Evolutionary conservation across 371 early-diverging fungal genomes (phyloP).

Genomic region (Mortierella sp.): DNA sequence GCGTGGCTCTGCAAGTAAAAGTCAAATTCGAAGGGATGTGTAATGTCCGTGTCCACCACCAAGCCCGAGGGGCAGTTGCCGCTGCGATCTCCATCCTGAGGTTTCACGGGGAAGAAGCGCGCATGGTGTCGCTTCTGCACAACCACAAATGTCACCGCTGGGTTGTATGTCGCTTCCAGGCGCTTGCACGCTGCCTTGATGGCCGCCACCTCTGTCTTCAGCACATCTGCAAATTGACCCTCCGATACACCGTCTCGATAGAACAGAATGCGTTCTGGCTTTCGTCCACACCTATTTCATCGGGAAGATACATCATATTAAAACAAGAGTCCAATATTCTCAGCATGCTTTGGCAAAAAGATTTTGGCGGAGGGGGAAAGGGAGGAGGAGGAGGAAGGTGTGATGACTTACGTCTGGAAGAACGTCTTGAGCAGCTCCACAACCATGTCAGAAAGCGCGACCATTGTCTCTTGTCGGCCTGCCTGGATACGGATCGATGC

Average conservation of each 20-base stretch:
- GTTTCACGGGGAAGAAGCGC: conserved; percentile 74
- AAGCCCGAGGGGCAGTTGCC: conserved; percentile 89
- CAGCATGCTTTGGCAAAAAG: too few species aligned
- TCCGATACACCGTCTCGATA: conserved; percentile 88
- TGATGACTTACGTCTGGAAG: conserved; percentile 32
- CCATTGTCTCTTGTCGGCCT: conserved; percentile 76
- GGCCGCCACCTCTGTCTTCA: conserved; percentile 72
- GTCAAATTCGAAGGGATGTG: conserved; percentile 75
- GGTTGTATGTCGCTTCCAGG: conserved; percentile 71
- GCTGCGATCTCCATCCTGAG: conserved; percentile 54
- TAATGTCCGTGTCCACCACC: conserved; percentile 77
- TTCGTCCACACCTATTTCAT: conserved; percentile 29
- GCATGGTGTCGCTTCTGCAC: conserved; percentile 93
- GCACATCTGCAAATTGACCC: conserved; percentile 77
- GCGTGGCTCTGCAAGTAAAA: conserved; percentile 89
- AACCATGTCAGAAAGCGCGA: conserved; percentile 70
- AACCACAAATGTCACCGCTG: conserved; percentile 83
- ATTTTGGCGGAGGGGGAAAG: too few species aligned
- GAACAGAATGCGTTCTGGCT: conserved; percentile 83
- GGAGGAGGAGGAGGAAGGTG: too few species aligned
- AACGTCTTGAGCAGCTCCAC: conserved; percentile 73
- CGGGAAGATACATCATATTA: neutral
- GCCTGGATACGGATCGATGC: conserved; percentile 75
- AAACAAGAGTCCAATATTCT: too few species aligned
- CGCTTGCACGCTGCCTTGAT: conserved; percentile 74